phyloP scores from a whole-genome alignment of 495 filamentous ascomycete genomes.

The Sabuloglossum arenarium region DNA sequence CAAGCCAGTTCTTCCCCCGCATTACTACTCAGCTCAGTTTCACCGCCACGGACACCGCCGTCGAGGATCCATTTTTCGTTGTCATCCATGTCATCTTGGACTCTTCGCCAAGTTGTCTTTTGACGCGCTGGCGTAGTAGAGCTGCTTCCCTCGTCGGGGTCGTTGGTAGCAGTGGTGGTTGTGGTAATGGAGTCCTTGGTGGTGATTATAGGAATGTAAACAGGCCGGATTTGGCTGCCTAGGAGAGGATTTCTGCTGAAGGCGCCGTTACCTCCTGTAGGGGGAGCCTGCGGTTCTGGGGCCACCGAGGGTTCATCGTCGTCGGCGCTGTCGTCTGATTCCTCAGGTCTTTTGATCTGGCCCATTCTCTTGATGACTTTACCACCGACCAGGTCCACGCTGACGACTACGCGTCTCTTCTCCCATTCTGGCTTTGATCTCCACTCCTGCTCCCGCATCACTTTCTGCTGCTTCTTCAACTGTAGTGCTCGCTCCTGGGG shows the following conservation, averaged over 20 bases:
- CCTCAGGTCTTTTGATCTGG: constrained; percentile 24
- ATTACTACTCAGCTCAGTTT: constrained; percentile 16
- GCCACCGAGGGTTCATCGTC: constrained; percentile 15
- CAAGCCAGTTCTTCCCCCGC: constrained; percentile 25
- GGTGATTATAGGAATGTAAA: constrained; percentile 36
- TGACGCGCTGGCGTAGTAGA: constrained; percentile 2
- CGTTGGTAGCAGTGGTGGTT: constrained; percentile 5
- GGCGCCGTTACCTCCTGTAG: constrained; percentile 25
- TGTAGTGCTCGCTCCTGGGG: constrained; percentile 73
- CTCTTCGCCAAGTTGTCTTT: constrained; percentile 55
- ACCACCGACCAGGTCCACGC: constrained; percentile 59
- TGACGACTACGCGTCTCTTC: constrained; percentile 71
- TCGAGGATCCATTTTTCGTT: constrained; percentile 87
- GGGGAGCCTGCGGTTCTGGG: constrained; percentile 7
- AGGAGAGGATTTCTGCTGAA: constrained; percentile 77
- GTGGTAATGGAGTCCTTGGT: constrained; percentile 12
- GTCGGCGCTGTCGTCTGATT: constrained; percentile 21
- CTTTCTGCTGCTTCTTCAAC: constrained; percentile 76
- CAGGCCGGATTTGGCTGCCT: constrained; percentile 56
- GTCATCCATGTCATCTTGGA: constrained; percentile 78
- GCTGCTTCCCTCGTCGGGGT: constrained; percentile 13
- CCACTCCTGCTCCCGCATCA: constrained; percentile 76
- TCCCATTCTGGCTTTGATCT: constrained; percentile 81
- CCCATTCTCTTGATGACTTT: constrained; percentile 60
- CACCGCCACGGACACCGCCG: constrained; percentile 48